Conservation (phyloP, 257 asterid species). For the Lycium ferocissimum region DNA sequence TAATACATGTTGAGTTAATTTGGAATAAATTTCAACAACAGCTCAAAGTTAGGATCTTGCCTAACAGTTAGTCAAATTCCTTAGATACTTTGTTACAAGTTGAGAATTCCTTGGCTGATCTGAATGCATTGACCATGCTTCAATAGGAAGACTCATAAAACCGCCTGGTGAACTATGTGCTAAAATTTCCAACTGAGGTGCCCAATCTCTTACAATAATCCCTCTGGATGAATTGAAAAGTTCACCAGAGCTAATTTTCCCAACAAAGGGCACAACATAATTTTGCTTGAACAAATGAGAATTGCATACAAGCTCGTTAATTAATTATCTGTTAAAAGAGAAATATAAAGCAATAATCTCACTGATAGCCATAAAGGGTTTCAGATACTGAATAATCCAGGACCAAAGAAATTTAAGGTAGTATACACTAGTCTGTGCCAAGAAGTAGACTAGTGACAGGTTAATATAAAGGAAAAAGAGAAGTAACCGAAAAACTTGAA, state of each 20-base stretch:
- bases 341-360: no score
- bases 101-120: slow-evolving; percentile 49
- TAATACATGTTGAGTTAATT: no score
- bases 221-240: no score
- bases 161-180: slow-evolving; percentile 53
- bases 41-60: no score
- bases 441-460: neutral
- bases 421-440: neutral
- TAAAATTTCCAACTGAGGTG: slow-evolving; percentile 60
- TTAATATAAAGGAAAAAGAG: no score
- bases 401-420: no score
- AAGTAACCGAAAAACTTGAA: slow-evolving; percentile 17
- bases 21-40: no score
- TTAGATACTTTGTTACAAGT: no score
- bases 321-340: neutral
- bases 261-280: no score
- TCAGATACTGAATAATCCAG: neutral
- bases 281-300: neutral
- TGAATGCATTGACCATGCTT: slow-evolving; percentile 74
- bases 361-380: neutral
- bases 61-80: no score
- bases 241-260: no score
- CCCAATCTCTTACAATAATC: slow-evolving; percentile 48
- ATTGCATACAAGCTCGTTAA: neutral
- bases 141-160: slow-evolving; percentile 62